Base-by-base conservation (phyloP, 1,284 basidiomycete species). In the Ganoderma multipileum region DNA sequence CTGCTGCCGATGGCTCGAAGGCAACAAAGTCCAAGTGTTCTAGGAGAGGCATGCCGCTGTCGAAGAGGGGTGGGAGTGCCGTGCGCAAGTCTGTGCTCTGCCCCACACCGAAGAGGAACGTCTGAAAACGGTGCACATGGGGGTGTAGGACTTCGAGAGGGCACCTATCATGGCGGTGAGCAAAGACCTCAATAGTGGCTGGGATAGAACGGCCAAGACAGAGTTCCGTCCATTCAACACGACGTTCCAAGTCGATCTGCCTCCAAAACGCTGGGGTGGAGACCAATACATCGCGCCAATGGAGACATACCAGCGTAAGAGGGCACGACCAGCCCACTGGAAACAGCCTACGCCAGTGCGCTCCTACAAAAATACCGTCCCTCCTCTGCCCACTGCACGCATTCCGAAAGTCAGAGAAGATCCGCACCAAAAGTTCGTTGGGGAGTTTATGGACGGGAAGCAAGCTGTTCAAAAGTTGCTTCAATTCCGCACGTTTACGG, bases 281-380 rank as follows among this genome's bases (percentile, higher is more conserved):
- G 50, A 68, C 4, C 0, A 50, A 41, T 4, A 68, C 1, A 0
- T 26, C 60, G 8, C 67, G 47, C 67, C 67, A 68, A n/a, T 16
- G 42, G 3, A 33, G 59, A 33, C 67, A 68, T 16, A 68, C 63
- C 4, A 57, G 63, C 67, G 65, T 65, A 38, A 68, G n/a, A n/a
- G n/a, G 67, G 20, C 57, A 20, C 30, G n/a, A 14, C 38, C n/a
- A 39, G 12, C 38, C 9, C 38, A 11, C 33, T 0, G 33, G 33
- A n/a, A n/a, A n/a, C n/a, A n/a, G n/a, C n/a, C n/a, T n/a, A n/a
- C n/a, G n/a, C n/a, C n/a, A n/a, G n/a, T n/a, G n/a, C n/a, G n/a
- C n/a, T n/a, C n/a, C n/a, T n/a, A n/a, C n/a, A n/a, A n/a, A n/a
- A n/a, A n/a, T n/a, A n/a, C n/a, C n/a, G n/a, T n/a, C n/a, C n/a